Conservation (phyloP, 345 rosid species). For the Moricandia moricandioides region DNA sequence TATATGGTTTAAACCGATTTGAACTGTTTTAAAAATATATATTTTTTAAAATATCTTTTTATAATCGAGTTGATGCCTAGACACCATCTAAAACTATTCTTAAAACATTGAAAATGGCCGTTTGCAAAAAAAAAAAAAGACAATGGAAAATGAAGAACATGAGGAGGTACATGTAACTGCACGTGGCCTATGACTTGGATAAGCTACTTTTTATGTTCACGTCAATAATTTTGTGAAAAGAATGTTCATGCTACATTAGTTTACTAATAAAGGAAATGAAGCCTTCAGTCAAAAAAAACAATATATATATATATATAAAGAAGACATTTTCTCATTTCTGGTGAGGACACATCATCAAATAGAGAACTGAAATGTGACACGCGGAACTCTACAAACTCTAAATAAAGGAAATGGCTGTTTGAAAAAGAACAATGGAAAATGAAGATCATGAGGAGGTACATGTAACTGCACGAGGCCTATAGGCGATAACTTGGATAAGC, state of each 20-base stretch:
- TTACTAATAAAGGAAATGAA: not conserved
- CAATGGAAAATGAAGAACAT: not conserved
- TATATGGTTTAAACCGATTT: not conserved
- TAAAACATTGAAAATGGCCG: not conserved
- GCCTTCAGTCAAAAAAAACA: no score
- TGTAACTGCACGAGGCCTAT: conserved; percentile 15
- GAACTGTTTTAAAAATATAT: not conserved
- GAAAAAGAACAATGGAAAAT: not conserved
- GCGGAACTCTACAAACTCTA: no score
- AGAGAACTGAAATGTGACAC: no score
- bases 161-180: not conserved
- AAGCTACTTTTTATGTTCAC: not conserved
- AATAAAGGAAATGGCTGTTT: not conserved
- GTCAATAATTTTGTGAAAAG: not conserved
- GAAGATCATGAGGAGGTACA: not conserved
- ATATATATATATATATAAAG: no score
- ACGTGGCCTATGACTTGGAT: conserved; percentile 14
- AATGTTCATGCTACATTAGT: not conserved
- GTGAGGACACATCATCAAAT: no score
- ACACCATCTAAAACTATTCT: not conserved
- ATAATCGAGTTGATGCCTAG: not conserved
- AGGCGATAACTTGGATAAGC: not conserved
- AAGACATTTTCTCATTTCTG: no score
- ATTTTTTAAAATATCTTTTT: no score
- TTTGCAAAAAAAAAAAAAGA: not conserved